Evolutionary conservation across 768 basidiomycete species (phyloP).

Genomic region (Mycena venus): DNA sequence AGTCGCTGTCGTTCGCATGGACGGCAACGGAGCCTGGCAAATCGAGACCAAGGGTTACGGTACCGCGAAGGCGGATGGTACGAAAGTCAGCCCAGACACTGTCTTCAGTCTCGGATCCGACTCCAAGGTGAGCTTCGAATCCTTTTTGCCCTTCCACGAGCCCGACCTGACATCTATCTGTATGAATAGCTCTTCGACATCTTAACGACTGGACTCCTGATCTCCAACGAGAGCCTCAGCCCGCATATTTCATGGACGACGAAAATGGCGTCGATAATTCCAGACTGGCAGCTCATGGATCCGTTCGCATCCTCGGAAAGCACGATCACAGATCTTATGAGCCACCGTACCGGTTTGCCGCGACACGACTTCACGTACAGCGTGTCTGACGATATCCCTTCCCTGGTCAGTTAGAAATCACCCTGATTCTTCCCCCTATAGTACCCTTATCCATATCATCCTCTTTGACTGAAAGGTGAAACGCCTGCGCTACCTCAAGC

Average conservation of each 20-base stretch:
- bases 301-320: slow-evolving; percentile 33
- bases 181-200: background rate
- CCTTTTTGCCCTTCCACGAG: background rate
- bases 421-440: no score
- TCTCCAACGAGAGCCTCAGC: slow-evolving; percentile 2
- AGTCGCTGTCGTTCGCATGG: slow-evolving; percentile 29
- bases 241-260: slow-evolving; percentile 38
- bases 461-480: background rate
- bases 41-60: slow-evolving; percentile 39
- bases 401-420: background rate
- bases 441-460: no score
- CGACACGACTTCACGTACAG: slow-evolving; percentile 30
- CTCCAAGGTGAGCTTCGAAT: slow-evolving; percentile 25
- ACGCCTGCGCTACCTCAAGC: background rate
- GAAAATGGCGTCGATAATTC: slow-evolving; percentile 36
- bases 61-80: background rate
- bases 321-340: slow-evolving; percentile 36
- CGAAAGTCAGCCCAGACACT: background rate
- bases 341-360: slow-evolving; percentile 43
- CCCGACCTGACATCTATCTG: no score
- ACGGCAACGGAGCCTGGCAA: slow-evolving; percentile 22
- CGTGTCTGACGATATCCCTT: background rate
- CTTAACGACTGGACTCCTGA: background rate
- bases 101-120: slow-evolving; percentile 31
- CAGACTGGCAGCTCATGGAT: slow-evolving; percentile 40